A percentile compares a stretch with the other conserved stretches of the same genome.
These are phyloP conservation scores for Alternaria tenuissima DNA, from an alignment of 2,329 filamentous ascomycete genomes.

Conservation along the genomic window DNA sequence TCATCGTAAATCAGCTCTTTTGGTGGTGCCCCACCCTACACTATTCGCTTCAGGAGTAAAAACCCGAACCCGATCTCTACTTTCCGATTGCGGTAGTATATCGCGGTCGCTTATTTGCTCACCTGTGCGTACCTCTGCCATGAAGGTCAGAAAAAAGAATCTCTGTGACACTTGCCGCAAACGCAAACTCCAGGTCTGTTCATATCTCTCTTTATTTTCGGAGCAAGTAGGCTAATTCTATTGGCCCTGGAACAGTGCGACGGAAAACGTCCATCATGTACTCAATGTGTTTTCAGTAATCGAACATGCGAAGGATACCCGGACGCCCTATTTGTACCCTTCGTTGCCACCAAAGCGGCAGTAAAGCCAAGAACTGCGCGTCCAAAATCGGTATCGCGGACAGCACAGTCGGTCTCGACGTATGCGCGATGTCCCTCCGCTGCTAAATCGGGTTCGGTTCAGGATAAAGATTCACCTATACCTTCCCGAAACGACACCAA, in stretches of 20 bases:
- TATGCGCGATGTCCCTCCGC: background rate
- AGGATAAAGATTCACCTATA: background rate
- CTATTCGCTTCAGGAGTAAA: background rate
- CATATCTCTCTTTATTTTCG: too few species aligned
- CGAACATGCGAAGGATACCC: background rate
- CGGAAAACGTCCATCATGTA: background rate
- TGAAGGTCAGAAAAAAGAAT: slow-evolving; percentile 3
- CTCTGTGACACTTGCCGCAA: slow-evolving; percentile 1
- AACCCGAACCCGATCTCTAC: background rate
- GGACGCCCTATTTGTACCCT: background rate
- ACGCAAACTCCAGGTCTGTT: background rate
- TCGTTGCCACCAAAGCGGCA: background rate
- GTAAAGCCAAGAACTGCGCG: background rate
- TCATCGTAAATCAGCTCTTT: background rate
- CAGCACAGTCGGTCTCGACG: background rate
- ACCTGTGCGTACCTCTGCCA: background rate
- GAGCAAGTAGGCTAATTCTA: background rate
- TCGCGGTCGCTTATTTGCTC: background rate
- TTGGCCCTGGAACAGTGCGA: background rate
- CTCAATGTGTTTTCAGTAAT: background rate
- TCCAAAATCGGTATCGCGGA: background rate
- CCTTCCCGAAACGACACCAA: background rate
- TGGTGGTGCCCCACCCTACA: background rate
- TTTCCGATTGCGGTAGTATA: background rate
- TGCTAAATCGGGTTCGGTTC: background rate